Evolutionary conservation across 2,329 filamentous ascomycete species (phyloP), one percentile per base, ranked within the genome.

Genomic region (Davidsoniella australis): DNA sequence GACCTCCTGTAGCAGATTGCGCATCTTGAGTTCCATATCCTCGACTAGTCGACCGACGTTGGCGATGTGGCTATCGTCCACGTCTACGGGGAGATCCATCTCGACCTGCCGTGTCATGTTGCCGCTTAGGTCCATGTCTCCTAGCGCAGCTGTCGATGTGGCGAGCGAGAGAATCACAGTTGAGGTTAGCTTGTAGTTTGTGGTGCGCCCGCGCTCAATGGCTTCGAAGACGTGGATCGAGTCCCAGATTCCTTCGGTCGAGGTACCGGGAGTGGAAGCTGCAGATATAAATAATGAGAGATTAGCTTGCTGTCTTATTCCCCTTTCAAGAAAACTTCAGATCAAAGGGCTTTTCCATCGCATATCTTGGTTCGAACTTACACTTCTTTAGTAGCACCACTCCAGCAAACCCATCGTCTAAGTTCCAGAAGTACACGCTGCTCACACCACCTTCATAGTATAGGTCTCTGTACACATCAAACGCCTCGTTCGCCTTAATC

Each of bases 11-110:
- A 98, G 70, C 65, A 96, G 66, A 66, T 98, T 98, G 56, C 91
- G 78, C 91, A 98, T 96, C 74, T 95, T 94, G 63, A 95, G 78
- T 69, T 98, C 91, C 91, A 98, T 96, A 65, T 98, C 91, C 71
- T 98, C 91, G 47, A 98, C 88, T 61, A 98, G 73, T 55, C 81
- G 75, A 51, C 91, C 91, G 53, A 96, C 85, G 66, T 98, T 98
- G 58, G 84, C 85, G 58, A 98, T 91, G 70, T 98, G 91, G 64
- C 83, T 86, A 57, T 83, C 82, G 65, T 96, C 89, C 59, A 81
- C 82, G 57, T 94, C 86, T 37, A 95, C 85, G 7, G 85, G 78
- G 62, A 94, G 71, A 65, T 96, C 88, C 60, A 84, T 78, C 70
- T 98, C 89, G 47, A 95, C 78, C 71, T 98, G 91, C 54, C 91